Base-by-base conservation (phyloP, 2,329 filamentous ascomycete genomes). In the Penicillium rolfsii region DNA sequence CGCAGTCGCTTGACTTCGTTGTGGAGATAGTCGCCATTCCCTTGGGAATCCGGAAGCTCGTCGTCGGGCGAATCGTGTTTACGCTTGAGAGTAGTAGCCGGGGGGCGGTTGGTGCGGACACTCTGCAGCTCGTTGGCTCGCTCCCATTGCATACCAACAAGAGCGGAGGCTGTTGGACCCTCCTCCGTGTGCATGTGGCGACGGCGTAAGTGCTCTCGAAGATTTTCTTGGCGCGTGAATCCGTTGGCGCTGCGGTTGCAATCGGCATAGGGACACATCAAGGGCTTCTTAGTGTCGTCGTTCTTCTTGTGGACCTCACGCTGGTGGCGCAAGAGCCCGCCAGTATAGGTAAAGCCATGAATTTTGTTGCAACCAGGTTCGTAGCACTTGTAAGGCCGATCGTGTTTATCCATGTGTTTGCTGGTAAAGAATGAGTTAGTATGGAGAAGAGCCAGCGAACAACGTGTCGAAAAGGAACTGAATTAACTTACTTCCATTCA, bases 381-480 rank as follows among this genome's bases (percentile, higher is more conserved):
- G 24, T 82, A 83, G 76, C 94, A 98, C 71, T 93, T 91, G 74
- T 97, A 98, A 1, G 94, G 94, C 12, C 94, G 85, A 69, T 97
- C 93, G 75, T 98, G 94, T 76, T 97, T 97, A 80, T 98, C 94
- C 93, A 97, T 97, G 75, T 98, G 94, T 80, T 98, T 97, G 74
- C 92, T 96, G 62, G 33, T 35, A 12, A 11, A 6, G 22, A n/a
- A 55, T 19, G 50, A 46, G 63, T 76, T 70, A 71, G 67, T 57
- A 35, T n/a, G n/a, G 46, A 59, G n/a, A 12, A 41, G 58, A 22
- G 14, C 40, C 9, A 12, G 7, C n/a, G 22, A n/a, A 22, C 7
- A 14, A 12, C 12, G 57, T 8, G 30, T 33, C 63, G 77, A 77
- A 70, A 64, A 58, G 55, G 30, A 41, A 48, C 24, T 35, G 11